Evolutionary conservation across 257 asterid species (phyloP).

Genomic region (Solanum stenotomum): DNA sequence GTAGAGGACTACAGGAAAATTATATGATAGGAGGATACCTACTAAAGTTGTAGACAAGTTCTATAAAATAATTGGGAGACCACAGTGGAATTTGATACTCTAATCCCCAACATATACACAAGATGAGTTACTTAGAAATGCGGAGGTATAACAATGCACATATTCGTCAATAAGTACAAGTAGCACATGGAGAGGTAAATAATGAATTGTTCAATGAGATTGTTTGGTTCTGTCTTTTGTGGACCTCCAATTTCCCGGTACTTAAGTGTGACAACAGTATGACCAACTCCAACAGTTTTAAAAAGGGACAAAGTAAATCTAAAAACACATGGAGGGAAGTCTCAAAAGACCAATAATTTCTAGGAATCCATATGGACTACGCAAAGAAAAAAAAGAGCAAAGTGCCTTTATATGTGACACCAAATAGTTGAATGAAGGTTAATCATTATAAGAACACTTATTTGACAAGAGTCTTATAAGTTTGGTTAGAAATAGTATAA

Average conservation of each 20-base stretch:
- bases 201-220: not conserved
- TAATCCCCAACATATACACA: not conserved
- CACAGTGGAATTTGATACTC: not conserved
- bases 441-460: not conserved
- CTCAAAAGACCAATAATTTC: not conserved
- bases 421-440: not conserved
- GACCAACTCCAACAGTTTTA: not conserved
- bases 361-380: not conserved
- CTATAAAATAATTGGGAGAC: not conserved
- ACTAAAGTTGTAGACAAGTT: not conserved
- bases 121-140: not conserved
- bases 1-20: not conserved
- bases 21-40: not conserved
- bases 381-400: not conserved
- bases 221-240: not conserved
- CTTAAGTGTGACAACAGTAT: not conserved
- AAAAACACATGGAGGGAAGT: not conserved
- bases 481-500: not conserved
- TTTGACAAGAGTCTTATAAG: not conserved
- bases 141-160: not conserved
- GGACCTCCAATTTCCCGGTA: not conserved
- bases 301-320: not conserved
- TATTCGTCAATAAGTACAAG: not conserved
- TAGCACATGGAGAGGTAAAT: not conserved
- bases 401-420: not conserved